phyloP scores from a whole-genome alignment of 2,329 filamentous ascomycete species.

The Stenocarpella maydis region DNA sequence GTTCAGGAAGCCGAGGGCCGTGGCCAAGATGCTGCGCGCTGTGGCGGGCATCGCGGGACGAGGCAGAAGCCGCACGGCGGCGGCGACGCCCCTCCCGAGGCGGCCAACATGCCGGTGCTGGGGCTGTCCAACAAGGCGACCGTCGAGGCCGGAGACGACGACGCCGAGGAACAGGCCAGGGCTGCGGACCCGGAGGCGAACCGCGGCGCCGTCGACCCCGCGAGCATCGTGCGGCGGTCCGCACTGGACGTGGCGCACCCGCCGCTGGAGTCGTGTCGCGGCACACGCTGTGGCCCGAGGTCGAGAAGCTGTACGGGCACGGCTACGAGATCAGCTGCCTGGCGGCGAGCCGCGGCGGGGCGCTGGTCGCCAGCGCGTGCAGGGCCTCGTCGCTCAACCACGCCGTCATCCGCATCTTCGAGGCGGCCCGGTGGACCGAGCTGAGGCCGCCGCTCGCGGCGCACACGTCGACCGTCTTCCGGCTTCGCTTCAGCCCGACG shows the following conservation, averaged over 20 bases:
- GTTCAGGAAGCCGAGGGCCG: constrained; percentile 86
- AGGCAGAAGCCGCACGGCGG: constrained; percentile 36
- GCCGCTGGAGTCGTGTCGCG: constrained; percentile 86
- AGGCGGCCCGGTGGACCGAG: constrained; percentile 88
- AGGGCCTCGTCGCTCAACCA: constrained; percentile 92
- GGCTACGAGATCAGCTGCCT: constrained; percentile 95
- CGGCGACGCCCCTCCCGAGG: constrained; percentile 72
- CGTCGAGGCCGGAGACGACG: constrained; percentile 57
- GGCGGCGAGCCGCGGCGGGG: constrained; percentile 77
- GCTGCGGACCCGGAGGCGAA: constrained; percentile 53
- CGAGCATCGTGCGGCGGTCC: constrained; percentile 64
- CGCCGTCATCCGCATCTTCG: constrained; percentile 91
- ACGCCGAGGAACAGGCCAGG: constrained; percentile 45
- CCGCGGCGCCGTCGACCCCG: constrained; percentile 62
- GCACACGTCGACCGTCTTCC: constrained; percentile 86
- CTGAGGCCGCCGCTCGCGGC: constrained; percentile 82
- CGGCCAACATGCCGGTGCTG: constrained; percentile 92
- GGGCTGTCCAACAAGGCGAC: constrained; percentile 96
- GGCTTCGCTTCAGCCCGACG: constrained; percentile 82
- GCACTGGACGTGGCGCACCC: constrained; percentile 75
- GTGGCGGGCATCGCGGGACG: constrained; percentile 68
- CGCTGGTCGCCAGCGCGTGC: constrained; percentile 87
- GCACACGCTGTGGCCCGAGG: constrained; percentile 93
- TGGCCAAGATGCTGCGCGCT: constrained; percentile 75
- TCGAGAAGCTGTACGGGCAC: constrained; percentile 96